Conservation (phyloP, 2,329 filamentous ascomycete genomes). For the Claviceps sp. region DNA sequence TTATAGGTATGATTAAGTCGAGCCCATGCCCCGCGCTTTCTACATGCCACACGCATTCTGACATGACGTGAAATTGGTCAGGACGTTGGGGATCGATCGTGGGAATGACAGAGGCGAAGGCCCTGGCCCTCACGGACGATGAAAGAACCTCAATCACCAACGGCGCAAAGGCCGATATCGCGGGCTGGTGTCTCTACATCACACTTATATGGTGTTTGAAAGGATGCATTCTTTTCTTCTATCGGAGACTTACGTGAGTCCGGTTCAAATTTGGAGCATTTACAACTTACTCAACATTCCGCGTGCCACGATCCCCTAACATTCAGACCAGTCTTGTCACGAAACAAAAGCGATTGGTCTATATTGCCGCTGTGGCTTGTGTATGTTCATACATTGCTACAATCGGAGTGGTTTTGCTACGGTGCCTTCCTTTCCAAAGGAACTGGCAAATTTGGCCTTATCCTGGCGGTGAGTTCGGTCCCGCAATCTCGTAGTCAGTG, state of each 20-base stretch:
- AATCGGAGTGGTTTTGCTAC: slow-evolving; percentile 10
- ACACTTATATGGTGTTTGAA: slow-evolving; percentile 26
- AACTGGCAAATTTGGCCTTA: slow-evolving; percentile 16
- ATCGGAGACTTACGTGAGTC: slow-evolving; percentile 23
- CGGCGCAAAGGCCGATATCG: slow-evolving; percentile 11
- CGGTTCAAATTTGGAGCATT: background rate
- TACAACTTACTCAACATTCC: background rate
- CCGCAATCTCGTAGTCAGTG: background rate
- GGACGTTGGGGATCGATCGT: slow-evolving; percentile 12
- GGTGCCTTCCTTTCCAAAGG: slow-evolving; percentile 11
- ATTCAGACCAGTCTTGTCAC: slow-evolving; percentile 9
- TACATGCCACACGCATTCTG: background rate
- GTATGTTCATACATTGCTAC: slow-evolving; percentile 9
- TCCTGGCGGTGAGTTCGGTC: slow-evolving; percentile 9
- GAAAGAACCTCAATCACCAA: slow-evolving; percentile 9
- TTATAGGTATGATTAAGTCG: slow-evolving; percentile 15
- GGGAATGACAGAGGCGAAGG: slow-evolving; percentile 11
- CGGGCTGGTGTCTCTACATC: slow-evolving; percentile 23
- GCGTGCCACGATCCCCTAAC: background rate
- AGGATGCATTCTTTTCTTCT: slow-evolving; percentile 25
- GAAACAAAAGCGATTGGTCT: slow-evolving; percentile 10
- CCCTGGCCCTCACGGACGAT: slow-evolving; percentile 5
- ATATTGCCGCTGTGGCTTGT: slow-evolving; percentile 9
- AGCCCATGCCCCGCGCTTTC: background rate
- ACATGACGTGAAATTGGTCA: slow-evolving; percentile 3